Evolutionary conservation across 2,329 filamentous ascomycete genomes (phyloP), one percentile per base, ranked within the genome.

Genomic region (Xylariaceae sp.): DNA sequence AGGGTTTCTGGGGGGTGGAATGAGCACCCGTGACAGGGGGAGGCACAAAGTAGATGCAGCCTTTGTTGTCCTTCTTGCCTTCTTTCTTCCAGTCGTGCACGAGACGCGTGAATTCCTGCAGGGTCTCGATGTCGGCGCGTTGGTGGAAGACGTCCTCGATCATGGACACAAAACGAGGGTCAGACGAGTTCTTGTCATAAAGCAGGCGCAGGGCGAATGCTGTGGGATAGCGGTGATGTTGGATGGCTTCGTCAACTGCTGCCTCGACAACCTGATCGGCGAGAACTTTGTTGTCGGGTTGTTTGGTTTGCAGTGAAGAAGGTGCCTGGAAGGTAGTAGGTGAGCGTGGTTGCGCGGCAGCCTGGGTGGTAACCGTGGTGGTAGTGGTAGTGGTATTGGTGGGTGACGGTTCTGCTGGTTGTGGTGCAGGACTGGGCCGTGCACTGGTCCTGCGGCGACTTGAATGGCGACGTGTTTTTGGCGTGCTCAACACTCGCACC

Each of bases 141-240:
- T 80, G 76, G 49, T 68, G 66, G 57, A 74, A 81, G 34, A 83
- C 68, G 45, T 75, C 71, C 59, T 79, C 74, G 34, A 83, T 63
- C 67, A 82, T 73, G 47, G 67, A 62, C 43, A 82, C 64, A 52
- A 81, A 79, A 28, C 64, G 63, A 13, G 68, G 61, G 49, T 81
- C 69, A 30, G 64, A 59, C 34, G 67, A 67, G 45, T 74, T 71
- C 54, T 82, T 76, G 49, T 83, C 77, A 59, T 79, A 83, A 45
- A 82, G 66, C 12, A 69, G 73, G 39, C 78, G 70, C 44, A 83
- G 65, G 32, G 79, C 78, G 66, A 73, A 83, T 2, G 79, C 80
- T 8, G 79, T 83, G 40, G 78, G 76, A 56, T 78, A 82, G 44
- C 76, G 74, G 47, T 69, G 68, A 54, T 76, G 70, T 44, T 68